phyloP scores from a whole-genome alignment of 805 yeast species.

The Wickerhamiella australiensis region DNA sequence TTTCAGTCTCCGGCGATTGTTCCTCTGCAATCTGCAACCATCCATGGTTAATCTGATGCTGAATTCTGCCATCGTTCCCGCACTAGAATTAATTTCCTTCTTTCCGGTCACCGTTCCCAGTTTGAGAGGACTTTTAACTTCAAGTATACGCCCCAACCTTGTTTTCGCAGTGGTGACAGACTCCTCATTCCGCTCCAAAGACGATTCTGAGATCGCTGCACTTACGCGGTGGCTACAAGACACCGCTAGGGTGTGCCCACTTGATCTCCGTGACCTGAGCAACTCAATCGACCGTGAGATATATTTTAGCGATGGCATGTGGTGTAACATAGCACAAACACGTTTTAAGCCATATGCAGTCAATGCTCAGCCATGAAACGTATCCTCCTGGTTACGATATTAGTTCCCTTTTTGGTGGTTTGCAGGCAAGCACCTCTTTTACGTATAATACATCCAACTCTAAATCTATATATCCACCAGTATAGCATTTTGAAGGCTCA shows the following conservation, averaged over 20 bases:
- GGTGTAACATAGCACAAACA: conserved; percentile 9
- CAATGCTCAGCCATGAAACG: not conserved
- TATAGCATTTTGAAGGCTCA: too few species aligned
- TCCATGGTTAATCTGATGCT: not conserved
- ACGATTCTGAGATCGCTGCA: not conserved
- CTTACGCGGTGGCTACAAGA: conserved; percentile 6
- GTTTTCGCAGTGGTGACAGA: conserved; percentile 8
- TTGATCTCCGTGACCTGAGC: conserved; percentile 5
- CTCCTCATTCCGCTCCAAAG: not conserved
- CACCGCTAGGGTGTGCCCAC: conserved; percentile 1
- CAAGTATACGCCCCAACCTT: not conserved
- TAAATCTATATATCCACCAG: too few species aligned
- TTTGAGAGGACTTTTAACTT: not conserved
- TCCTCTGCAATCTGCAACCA: not conserved
- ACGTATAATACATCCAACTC: not conserved
- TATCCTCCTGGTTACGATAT: too few species aligned
- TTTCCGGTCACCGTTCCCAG: not conserved
- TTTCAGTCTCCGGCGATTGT: not conserved
- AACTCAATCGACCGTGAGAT: conserved; percentile 3
- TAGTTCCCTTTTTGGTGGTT: not conserved
- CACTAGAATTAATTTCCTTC: not conserved
- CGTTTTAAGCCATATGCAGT: not conserved
- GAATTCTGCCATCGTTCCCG: not conserved
- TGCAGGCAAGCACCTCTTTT: not conserved
- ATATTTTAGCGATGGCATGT: conserved; percentile 8